phyloP scores from a whole-genome alignment of 2,329 filamentous ascomycete species.

The Neoarthrinium moseri region DNA sequence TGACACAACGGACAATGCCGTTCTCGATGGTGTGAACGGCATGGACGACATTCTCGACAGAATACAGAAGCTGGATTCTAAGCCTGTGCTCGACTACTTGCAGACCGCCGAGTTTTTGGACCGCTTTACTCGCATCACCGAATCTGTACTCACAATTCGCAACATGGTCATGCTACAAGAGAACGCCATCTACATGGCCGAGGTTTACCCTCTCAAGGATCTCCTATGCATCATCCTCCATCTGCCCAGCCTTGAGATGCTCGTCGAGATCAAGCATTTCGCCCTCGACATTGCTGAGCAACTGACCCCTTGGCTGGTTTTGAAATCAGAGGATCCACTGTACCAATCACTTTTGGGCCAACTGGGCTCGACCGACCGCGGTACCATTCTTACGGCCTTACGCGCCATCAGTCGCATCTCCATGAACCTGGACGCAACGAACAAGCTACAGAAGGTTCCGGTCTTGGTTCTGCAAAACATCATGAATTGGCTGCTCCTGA shows the following conservation, averaged over 20 bases:
- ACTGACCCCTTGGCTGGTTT: conserved; percentile 75
- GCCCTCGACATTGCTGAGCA: conserved; percentile 90
- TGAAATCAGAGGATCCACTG: conserved; percentile 72
- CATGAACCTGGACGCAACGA: conserved; percentile 79
- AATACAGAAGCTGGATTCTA: conserved; percentile 62
- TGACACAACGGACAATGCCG: conserved; percentile 53
- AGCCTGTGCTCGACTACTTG: conserved; percentile 65
- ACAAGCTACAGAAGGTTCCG: conserved; percentile 72
- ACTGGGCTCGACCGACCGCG: conserved; percentile 71
- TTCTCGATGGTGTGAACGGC: conserved; percentile 59
- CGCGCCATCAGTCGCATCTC: conserved; percentile 83
- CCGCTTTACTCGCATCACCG: conserved; percentile 73
- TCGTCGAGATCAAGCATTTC: conserved; percentile 86
- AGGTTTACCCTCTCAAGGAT: conserved; percentile 74
- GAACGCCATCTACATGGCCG: conserved; percentile 79
- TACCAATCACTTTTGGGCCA: conserved; percentile 71
- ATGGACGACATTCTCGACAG: conserved; percentile 72
- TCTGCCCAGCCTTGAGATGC: conserved; percentile 68
- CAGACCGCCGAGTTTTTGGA: conserved; percentile 71
- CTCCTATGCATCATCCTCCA: conserved; percentile 79
- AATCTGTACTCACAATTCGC: conserved; percentile 82
- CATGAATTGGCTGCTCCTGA: conserved; percentile 71
- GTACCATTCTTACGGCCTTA: conserved; percentile 76
- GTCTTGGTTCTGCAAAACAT: conserved; percentile 64
- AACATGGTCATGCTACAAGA: conserved; percentile 96